Evolutionary conservation across 1,284 basidiomycete species (phyloP), one percentile per base, ranked within the genome.

Genomic region (Golubevia sp.): DNA sequence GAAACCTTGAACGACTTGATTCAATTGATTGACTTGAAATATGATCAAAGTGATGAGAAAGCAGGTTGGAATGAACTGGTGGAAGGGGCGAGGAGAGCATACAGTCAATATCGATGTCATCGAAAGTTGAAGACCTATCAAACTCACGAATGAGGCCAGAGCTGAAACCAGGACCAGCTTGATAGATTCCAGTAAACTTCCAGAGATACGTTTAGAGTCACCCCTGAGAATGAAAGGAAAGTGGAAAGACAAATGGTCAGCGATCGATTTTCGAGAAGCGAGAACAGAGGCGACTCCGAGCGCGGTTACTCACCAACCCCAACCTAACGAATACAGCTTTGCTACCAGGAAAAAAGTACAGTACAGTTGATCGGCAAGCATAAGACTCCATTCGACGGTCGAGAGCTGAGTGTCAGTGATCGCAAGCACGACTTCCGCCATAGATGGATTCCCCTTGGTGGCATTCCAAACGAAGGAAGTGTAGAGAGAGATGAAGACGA

Each of bases 281-380:
- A n/a, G n/a, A n/a, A n/a, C n/a, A n/a, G n/a, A n/a, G n/a, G n/a
- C n/a, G n/a, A n/a, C n/a, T n/a, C n/a, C n/a, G n/a, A n/a, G n/a
- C n/a, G n/a, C n/a, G n/a, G n/a, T n/a, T n/a, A n/a, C n/a, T n/a
- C n/a, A n/a, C 66, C 66, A 67, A 3, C 66, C 66, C 66, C 66
- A 67, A 27, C 66, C 66, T 3, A 67, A 60, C 58, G 59, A 54
- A 30, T 64, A 63, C 3, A 67, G 59, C 52, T 67, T 64, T 59
- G 54, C 7, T 38, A 55, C 56, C 18, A 67, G 57, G 55, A 67
- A 61, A 2, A 23, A 27, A 44, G 62, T 67, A 51, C 62, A 67
- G 56, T 67, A 67, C 7, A 67, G 58, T 49, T 61, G 58, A n/a
- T 64, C 66, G 1, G 62, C 49, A 3, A 67, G 66, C 66, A 67